Percentiles rank a stretch among this genome's conserved stretches.
Conservation (phyloP, 306 rosid species). For the Rubus idaeus region DNA sequence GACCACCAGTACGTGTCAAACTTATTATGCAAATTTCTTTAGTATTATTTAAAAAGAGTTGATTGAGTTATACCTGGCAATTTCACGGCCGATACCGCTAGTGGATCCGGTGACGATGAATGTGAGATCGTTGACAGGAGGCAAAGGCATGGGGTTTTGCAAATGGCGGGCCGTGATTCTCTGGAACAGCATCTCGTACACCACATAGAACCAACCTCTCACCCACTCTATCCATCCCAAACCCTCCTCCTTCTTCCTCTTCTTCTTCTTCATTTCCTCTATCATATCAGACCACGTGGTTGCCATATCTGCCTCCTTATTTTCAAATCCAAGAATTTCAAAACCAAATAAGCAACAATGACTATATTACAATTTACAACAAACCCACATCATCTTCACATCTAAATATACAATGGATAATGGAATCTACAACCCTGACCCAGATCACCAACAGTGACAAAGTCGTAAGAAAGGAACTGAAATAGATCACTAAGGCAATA, state of each 20-base stretch:
- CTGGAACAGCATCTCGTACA: slow-evolving; percentile 79
- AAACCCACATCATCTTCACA: not conserved
- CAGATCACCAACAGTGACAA: not conserved
- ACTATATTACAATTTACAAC: not conserved
- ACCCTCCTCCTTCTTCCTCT: not conserved
- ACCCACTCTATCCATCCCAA: slow-evolving; percentile 7
- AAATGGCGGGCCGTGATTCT: slow-evolving; percentile 85
- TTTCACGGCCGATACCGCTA: slow-evolving; percentile 94
- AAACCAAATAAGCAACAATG: not conserved
- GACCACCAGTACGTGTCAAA: not conserved
- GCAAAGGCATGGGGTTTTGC: slow-evolving; percentile 80
- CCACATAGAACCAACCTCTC: slow-evolving; percentile 8
- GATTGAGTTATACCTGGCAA: slow-evolving; percentile 60
- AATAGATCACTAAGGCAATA: not conserved
- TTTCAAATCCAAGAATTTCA: not conserved
- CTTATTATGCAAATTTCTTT: not conserved
- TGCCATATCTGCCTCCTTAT: slow-evolving; percentile 1
- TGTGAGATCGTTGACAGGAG: slow-evolving; percentile 75
- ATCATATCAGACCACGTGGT: not conserved
- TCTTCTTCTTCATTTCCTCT: not conserved
- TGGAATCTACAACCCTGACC: not conserved
- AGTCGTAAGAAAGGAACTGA: not conserved
- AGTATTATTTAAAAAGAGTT: not conserved
- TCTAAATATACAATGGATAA: not conserved
- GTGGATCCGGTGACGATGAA: slow-evolving; percentile 95